phyloP scores from a whole-genome alignment of 768 basidiomycete genomes.

The Steccherinum ochraceum region DNA sequence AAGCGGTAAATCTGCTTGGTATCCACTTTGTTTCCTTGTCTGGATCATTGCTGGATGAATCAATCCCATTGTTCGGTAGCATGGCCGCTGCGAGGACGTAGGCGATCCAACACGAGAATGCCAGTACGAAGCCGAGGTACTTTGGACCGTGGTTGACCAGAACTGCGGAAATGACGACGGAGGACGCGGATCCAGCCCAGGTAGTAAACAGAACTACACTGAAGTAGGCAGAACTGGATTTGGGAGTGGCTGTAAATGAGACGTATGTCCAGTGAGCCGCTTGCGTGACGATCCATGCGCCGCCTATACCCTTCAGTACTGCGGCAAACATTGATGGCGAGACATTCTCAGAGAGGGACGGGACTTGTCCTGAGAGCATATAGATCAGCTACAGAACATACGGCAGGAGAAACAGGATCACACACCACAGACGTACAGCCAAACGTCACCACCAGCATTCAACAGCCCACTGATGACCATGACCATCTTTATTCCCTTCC shows the following conservation, averaged over 20 bases:
- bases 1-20: background rate
- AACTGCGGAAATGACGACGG: background rate
- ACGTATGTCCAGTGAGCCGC: conserved; percentile 4
- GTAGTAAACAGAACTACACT: conserved; percentile 1
- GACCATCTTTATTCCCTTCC: conserved; percentile 1
- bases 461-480: background rate
- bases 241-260: conserved; percentile 1
- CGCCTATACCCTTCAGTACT: conserved; percentile 2
- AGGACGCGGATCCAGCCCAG: conserved; percentile 1
- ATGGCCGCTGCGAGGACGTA: conserved; percentile 1
- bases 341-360: background rate
- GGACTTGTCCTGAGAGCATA: background rate
- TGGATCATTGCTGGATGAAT: no score
- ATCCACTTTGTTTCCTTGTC: background rate
- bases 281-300: background rate
- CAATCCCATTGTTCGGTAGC: conserved; percentile 1
- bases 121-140: background rate
- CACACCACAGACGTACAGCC: conserved; percentile 1
- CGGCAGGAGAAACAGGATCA: background rate
- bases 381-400: background rate
- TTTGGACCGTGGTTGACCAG: no score
- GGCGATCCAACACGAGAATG: background rate
- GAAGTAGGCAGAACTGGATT: conserved; percentile 1
- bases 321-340: background rate
- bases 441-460: conserved; percentile 1